These are phyloP conservation scores for Gossypium thurberi DNA, from an alignment of 345 rosid species.

Conservation along the genomic window DNA sequence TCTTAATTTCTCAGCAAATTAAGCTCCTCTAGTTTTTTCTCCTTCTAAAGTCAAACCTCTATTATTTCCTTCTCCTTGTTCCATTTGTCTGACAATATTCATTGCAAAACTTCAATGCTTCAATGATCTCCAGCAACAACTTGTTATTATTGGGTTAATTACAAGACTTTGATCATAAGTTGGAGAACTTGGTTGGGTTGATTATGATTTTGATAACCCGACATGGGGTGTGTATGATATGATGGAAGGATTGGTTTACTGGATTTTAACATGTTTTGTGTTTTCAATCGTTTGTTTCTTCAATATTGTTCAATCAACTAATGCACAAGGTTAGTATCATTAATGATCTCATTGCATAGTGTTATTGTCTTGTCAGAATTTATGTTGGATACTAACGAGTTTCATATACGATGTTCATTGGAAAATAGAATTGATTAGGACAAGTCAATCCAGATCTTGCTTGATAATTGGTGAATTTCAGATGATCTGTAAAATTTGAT, in stretches of 20 bases:
- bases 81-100: neutral
- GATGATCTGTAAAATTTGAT: neutral
- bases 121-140: neutral
- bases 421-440: neutral
- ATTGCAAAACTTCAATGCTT: neutral
- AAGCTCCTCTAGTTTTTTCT: conserved; percentile 17
- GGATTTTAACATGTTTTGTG: conserved; percentile 1
- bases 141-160: neutral
- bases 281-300: neutral
- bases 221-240: neutral
- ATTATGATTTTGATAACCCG: conserved; percentile 10
- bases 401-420: neutral
- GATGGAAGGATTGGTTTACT: neutral
- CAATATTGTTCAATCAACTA: neutral
- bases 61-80: conserved; percentile 15
- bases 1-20: conserved; percentile 12
- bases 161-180: neutral
- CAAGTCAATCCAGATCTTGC: neutral
- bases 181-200: neutral
- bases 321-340: conserved; percentile 9
- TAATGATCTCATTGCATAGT: neutral
- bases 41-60: conserved; percentile 47
- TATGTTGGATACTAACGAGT: neutral
- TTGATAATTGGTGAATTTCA: neutral
- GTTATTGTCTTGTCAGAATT: conserved; percentile 10